phyloP scores from a whole-genome alignment of 805 yeast genomes.

The Pichia californica region DNA sequence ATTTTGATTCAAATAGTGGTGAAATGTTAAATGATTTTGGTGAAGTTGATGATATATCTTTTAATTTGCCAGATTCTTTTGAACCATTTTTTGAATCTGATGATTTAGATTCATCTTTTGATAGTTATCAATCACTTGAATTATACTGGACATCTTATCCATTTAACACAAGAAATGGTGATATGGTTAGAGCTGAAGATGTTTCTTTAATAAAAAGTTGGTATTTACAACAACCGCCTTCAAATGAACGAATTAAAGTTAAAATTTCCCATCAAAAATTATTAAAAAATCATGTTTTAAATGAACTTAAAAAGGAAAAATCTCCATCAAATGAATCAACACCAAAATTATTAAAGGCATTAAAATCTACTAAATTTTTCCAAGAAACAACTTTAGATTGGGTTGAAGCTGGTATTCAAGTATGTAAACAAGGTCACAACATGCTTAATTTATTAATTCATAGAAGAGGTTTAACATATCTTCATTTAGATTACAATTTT shows the following conservation, averaged over 20 bases:
- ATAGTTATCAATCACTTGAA: conserved; percentile 50
- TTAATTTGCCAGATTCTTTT: conserved; percentile 32
- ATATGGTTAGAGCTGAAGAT: conserved; percentile 78
- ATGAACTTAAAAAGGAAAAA: conserved; percentile 50
- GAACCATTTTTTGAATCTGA: conserved; percentile 47
- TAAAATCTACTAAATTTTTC: conserved; percentile 78
- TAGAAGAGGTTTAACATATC: conserved; percentile 80
- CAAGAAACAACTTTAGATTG: conserved; percentile 91
- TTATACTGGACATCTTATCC: conserved; percentile 85
- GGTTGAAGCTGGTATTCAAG: conserved; percentile 97
- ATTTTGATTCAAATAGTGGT: conserved; percentile 23
- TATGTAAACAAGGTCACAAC: conserved; percentile 88
- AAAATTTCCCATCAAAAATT: conserved; percentile 85
- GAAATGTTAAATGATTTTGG: conserved; percentile 29
- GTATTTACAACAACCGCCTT: conserved; percentile 63
- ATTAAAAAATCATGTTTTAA: conserved; percentile 67
- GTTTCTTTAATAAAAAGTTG: conserved; percentile 78
- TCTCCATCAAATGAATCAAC: conserved; percentile 40
- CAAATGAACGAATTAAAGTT: conserved; percentile 63
- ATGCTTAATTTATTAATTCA: conserved; percentile 89
- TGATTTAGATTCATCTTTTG: conserved; percentile 36
- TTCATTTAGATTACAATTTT: conserved; percentile 93
- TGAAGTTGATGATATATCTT: conserved; percentile 23
- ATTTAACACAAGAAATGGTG: conserved; percentile 68
- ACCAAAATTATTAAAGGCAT: conserved; percentile 52